Evolutionary conservation across 495 filamentous ascomycete species (phyloP).

Genomic region (Penicillium arizonense): DNA sequence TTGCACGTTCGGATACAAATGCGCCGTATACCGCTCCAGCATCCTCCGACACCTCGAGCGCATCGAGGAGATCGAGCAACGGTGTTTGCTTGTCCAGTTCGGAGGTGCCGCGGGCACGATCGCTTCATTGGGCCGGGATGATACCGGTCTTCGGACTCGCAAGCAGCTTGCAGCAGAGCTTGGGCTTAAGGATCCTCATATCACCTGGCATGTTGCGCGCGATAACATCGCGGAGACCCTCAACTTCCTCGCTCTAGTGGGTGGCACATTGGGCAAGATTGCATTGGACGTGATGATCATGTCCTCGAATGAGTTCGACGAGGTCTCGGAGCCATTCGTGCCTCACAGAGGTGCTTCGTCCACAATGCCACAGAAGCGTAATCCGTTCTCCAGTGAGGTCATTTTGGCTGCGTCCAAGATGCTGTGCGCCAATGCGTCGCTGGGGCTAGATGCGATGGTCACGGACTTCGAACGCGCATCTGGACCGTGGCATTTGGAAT

Average conservation of each 20-base stretch:
- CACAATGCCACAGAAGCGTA: slow-evolving; percentile 54
- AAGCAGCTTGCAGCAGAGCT: slow-evolving; percentile 30
- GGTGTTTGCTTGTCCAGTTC: slow-evolving; percentile 4
- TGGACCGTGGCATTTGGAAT: slow-evolving; percentile 51
- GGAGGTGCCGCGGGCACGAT: slow-evolving; percentile 43
- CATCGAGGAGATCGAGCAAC: not conserved
- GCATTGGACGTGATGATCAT: slow-evolving; percentile 50
- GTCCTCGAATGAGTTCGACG: slow-evolving; percentile 47
- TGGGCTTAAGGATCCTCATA: slow-evolving; percentile 32
- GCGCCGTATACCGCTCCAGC: slow-evolving; percentile 5
- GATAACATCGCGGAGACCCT: slow-evolving; percentile 45
- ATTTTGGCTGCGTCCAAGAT: slow-evolving; percentile 48
- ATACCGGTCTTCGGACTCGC: slow-evolving; percentile 29
- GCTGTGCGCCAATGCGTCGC: slow-evolving; percentile 40
- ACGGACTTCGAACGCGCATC: slow-evolving; percentile 48
- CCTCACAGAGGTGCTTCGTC: slow-evolving; percentile 47
- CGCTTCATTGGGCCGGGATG: slow-evolving; percentile 26
- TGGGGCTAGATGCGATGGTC: slow-evolving; percentile 45
- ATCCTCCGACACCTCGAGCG: slow-evolving; percentile 6
- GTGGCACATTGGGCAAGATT: slow-evolving; percentile 45
- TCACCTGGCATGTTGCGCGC: slow-evolving; percentile 42
- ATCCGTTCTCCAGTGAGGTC: slow-evolving; percentile 48
- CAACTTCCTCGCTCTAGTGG: slow-evolving; percentile 45
- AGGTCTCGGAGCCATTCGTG: slow-evolving; percentile 49
- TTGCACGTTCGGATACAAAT: slow-evolving; percentile 8